Percentiles rank a stretch among this genome's conserved stretches.
These are phyloP conservation scores for Syzygium syzygioides DNA, from an alignment of 441 rosid genomes.

Conservation along the genomic window DNA sequence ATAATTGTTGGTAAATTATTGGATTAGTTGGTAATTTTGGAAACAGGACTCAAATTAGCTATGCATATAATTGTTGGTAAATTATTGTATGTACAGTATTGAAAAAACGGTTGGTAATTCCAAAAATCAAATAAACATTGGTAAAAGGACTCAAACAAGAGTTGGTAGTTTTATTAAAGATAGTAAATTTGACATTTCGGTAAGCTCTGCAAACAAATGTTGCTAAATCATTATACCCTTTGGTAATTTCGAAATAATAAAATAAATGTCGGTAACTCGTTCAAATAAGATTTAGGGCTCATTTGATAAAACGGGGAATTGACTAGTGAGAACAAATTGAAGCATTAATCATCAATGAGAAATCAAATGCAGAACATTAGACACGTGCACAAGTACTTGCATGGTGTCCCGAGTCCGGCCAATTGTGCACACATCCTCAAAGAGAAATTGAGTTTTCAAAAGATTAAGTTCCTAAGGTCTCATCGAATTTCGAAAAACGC, in stretches of 20 bases:
- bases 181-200: background rate
- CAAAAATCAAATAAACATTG: background rate
- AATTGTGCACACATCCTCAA: background rate
- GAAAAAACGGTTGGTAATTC: background rate
- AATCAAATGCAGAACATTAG: background rate
- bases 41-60: too few relatives aligned
- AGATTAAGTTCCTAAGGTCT: background rate
- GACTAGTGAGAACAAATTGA: background rate
- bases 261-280: background rate
- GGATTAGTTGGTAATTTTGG: too few relatives aligned
- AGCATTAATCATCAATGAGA: background rate
- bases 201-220: background rate
- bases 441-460: background rate
- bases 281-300: background rate
- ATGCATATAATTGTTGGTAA: too few relatives aligned
- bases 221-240: background rate
- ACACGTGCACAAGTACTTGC: background rate
- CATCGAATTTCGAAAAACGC: background rate
- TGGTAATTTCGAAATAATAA: background rate
- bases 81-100: background rate
- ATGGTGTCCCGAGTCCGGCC: background rate
- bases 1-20: too few relatives aligned
- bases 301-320: background rate
- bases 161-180: background rate
- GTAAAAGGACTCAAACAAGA: background rate